phyloP scores from a whole-genome alignment of 495 filamentous ascomycete genomes.

The Sporormia fimetaria region DNA sequence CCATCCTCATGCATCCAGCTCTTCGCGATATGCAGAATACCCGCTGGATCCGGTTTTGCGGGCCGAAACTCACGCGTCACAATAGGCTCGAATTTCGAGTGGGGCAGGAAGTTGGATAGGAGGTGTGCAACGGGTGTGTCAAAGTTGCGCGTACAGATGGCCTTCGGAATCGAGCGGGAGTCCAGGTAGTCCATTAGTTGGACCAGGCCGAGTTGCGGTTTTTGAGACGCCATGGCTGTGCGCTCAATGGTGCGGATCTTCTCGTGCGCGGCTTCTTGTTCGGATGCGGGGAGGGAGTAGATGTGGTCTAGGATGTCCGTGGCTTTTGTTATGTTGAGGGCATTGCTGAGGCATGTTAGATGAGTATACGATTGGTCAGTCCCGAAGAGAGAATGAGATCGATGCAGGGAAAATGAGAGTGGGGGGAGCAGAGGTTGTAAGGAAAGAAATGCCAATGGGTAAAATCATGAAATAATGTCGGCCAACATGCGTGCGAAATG shows the following conservation, averaged over 20 bases:
- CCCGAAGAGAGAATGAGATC: background rate
- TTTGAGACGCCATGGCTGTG: constrained; percentile 63
- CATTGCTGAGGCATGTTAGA: constrained; percentile 33
- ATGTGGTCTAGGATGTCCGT: constrained; percentile 84
- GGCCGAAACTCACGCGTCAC: constrained; percentile 73
- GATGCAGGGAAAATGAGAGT: background rate
- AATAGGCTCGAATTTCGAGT: constrained; percentile 62
- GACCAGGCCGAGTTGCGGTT: constrained; percentile 65
- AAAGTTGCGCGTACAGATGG: constrained; percentile 90
- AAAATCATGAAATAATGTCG: background rate
- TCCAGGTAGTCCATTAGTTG: constrained; percentile 73
- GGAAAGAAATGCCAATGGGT: background rate
- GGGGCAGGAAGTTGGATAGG: constrained; percentile 57
- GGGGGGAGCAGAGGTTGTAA: background rate
- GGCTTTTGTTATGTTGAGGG: constrained; percentile 53
- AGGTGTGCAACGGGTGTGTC: constrained; percentile 63
- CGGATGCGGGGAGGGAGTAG: constrained; percentile 52
- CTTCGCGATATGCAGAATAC: constrained; percentile 70
- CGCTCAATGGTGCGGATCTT: constrained; percentile 70
- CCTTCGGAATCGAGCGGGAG: constrained; percentile 52
- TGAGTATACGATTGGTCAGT: constrained; percentile 8
- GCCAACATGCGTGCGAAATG: too few species aligned
- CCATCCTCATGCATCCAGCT: constrained; percentile 6
- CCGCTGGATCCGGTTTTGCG: constrained; percentile 83
- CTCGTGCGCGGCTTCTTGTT: constrained; percentile 53